Conservation (phyloP, 768 basidiomycete species). For the Suillus plorans region DNA sequence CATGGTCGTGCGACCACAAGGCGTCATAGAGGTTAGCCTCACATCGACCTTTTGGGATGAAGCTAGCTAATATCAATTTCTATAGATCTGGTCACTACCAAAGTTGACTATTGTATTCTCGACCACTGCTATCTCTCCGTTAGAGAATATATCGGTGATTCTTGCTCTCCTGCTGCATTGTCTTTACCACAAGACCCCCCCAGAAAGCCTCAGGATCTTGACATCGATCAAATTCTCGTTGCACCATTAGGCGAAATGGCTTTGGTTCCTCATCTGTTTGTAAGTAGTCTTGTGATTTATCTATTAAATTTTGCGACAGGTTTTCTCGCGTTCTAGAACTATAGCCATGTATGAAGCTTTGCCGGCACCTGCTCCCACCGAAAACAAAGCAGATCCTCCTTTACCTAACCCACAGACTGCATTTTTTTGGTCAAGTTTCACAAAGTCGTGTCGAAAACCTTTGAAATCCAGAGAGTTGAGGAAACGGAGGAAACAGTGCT, state of each 20-base stretch:
- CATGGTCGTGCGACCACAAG: conserved; percentile 68
- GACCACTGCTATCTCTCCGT: conserved; percentile 51
- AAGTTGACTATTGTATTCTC: conserved; percentile 79
- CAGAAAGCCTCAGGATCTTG: conserved; percentile 69
- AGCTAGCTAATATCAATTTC: conserved; percentile 6
- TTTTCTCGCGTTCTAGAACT: conserved; percentile 79
- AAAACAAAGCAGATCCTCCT: conserved; percentile 29
- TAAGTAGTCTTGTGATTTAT: conserved; percentile 29
- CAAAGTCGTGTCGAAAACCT: conserved; percentile 62
- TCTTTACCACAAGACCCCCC: conserved; percentile 72
- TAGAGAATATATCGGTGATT: conserved; percentile 71
- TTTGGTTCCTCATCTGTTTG: conserved; percentile 74
- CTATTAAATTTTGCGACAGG: conserved; percentile 39
- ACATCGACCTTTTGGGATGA: neutral
- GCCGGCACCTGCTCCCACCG: conserved; percentile 36
- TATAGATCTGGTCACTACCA: conserved; percentile 87
- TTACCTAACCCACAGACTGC: conserved; percentile 44
- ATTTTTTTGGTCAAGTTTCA: conserved; percentile 58
- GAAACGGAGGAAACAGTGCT: conserved; percentile 64
- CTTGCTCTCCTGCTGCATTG: conserved; percentile 55
- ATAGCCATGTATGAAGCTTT: conserved; percentile 81
- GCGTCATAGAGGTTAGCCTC: conserved; percentile 71
- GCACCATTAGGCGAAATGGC: conserved; percentile 70
- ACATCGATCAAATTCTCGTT: conserved; percentile 76
- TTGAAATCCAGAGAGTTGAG: conserved; percentile 67